Evolutionary conservation across 345 rosid species (phyloP), one percentile per base, ranked within the genome.

Genomic region (Citrus maxima): DNA sequence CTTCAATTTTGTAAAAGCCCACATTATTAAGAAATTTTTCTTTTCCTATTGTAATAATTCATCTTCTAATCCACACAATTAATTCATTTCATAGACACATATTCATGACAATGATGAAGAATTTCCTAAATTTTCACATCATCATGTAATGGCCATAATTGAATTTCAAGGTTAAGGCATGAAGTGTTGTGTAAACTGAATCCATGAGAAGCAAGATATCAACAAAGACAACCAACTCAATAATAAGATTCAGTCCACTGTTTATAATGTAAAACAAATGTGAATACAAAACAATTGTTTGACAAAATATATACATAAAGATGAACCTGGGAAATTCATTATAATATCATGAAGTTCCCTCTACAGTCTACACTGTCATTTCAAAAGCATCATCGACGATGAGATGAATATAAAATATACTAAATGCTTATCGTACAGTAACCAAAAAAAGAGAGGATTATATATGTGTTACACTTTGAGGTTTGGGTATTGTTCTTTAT

Each of bases 271-370:
- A 60, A 61, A 61, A 61, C 34, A 38, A 24, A 37, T 69, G 34
- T 49, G 10, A 16, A 58, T 54, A 73, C 21, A 51, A 6, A 13
- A 30, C 42, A 21, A 34, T 5, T 38, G 54, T 67, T 54, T 21
- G n/a, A 65, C 5, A 37, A 32, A 46, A 30, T 64, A 67, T 27
- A 74, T 28, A 67, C 64, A 56, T 55, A 67, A 54, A 67, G 34
- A 72, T 42, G 46, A 21, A 38, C 61, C 34, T 46, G 67, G 59
- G 60, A 75, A 19, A 63, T 32, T 75, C 79, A 80, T 56, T 4
- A 28, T 19, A 68, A 5, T 70, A 10, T 14, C 69, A 0, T 37
- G 69, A 59, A 56, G 27, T 59, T 73, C 77, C 76, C 49, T 56
- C 72, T 7, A 32, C 63, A 61, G 37, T 56, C 72, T 12, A 40